Evolutionary conservation across 2,329 filamentous ascomycete species (phyloP).

Genomic region (Cercospora brassicicola): DNA sequence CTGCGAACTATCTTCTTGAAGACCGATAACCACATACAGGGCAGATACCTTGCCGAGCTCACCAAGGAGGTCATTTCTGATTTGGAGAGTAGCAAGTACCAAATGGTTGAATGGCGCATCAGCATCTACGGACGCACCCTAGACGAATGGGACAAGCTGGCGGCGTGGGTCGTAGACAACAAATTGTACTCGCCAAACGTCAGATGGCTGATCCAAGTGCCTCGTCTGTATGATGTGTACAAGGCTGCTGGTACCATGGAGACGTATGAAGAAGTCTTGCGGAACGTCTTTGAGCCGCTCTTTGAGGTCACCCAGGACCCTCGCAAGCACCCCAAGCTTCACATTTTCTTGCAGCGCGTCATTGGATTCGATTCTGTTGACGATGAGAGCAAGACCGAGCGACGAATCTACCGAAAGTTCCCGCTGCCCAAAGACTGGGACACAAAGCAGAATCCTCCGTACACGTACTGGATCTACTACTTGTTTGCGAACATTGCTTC

Average conservation of each 20-base stretch:
- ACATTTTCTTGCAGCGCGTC: conserved; percentile 90
- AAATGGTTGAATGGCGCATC: conserved; percentile 99
- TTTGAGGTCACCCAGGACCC: conserved; percentile 94
- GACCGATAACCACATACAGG: conserved; percentile 96
- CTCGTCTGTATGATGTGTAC: conserved; percentile 92
- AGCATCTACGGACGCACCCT: conserved; percentile 91
- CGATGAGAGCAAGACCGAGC: conserved; percentile 95
- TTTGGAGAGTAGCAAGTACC: conserved; percentile 97
- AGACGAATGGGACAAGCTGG: conserved; percentile 96
- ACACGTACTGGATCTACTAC: conserved; percentile 99
- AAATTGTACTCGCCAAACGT: conserved; percentile 98
- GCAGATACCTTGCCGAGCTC: conserved; percentile 93
- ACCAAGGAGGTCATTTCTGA: conserved; percentile 97
- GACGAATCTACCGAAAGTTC: conserved; percentile 92
- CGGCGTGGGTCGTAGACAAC: conserved; percentile 96
- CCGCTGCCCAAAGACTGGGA: conserved; percentile 86
- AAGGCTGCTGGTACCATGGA: conserved; percentile 84
- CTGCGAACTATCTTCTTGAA: conserved; percentile 98
- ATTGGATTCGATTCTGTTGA: conserved; percentile 98
- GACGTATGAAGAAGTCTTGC: conserved; percentile 84
- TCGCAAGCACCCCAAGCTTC: conserved; percentile 82
- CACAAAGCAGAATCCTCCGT: conserved; percentile 92
- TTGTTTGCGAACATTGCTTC: conserved; percentile 92
- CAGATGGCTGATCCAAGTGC: conserved; percentile 93
- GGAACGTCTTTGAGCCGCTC: conserved; percentile 87